Evolutionary conservation across 202 grass and related monocot genomes (phyloP), one percentile per base, ranked within the genome.

Genomic region (Panicum virgatum): DNA sequence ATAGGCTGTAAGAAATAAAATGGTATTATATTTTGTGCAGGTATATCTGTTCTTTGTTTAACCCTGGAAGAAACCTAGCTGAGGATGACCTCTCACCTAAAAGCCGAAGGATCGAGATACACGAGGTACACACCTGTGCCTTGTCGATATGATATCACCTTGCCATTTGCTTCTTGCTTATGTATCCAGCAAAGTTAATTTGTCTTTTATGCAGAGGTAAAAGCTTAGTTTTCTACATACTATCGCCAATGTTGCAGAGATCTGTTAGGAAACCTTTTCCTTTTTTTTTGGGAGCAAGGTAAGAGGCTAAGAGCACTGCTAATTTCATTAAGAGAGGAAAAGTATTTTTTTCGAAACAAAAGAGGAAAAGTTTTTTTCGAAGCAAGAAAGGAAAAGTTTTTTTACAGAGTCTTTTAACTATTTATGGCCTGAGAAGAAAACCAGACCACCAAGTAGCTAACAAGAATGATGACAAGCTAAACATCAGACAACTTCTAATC

Each of bases 41-140:
- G 69, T 13, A 36, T 46, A 69, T 80, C 30, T 84, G 25, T 80
- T 61, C 52, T 13, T 84, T 85, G 82, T 64, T 89, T 70, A 80
- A 62, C 27, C 76, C n/a, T 32, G 65, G 27, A 89, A 81, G 87
- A 85, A 89, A 89, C 54, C 82, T 89, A 48, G 54, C 54, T 71
- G 87, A 89, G 26, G 64, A 77, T 13, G 82, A 89, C 87, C n/a
- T 80, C 26, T 76, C 71, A 89, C 87, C 87, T 81, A 85, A 71
- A 73, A 88, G 57, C 85, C 45, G 27, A 78, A 78, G 34, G 14
- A 75, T 42, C 52, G 3, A 62, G 52, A 29, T 56, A 62, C 19
- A 1, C 32, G 3, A 62, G 52, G 38, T 56, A 62, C 19, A 1
- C 32, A 65, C 45, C 47, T 36, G 29, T 62, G n/a, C 3, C 22